These are phyloP conservation scores for Pterulicium gracile DNA, from an alignment of 1,284 basidiomycete species.

Conservation along the genomic window DNA sequence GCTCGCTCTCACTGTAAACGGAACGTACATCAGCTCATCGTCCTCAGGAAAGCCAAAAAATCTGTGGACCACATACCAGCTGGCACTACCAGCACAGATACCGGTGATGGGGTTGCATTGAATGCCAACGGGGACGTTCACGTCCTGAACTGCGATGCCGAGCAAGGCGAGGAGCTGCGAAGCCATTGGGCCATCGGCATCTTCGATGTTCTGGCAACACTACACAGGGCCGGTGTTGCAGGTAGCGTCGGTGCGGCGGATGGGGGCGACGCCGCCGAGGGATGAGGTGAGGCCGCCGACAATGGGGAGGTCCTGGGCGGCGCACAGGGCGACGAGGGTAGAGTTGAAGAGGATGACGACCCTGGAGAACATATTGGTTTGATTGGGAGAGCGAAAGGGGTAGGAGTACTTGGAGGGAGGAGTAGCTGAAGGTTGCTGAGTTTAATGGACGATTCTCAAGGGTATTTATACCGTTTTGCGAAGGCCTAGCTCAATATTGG, in stretches of 20 bases:
- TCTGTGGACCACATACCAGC: constrained; percentile 2
- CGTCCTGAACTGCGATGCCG: neutral
- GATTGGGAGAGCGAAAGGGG: too few relatives aligned
- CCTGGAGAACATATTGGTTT: constrained; percentile 11
- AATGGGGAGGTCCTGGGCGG: too few relatives aligned
- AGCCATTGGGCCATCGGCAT: neutral
- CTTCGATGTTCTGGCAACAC: constrained; percentile 10
- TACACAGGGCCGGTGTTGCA: constrained; percentile 12
- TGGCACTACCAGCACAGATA: neutral
- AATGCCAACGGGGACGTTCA: constrained; percentile 2
- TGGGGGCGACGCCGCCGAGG: too few relatives aligned
- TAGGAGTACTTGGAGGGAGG: too few relatives aligned
- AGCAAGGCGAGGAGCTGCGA: neutral
- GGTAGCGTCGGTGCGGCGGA: constrained; percentile 1
- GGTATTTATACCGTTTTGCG: too few relatives aligned
- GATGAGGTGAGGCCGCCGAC: too few relatives aligned
- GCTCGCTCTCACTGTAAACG: neutral
- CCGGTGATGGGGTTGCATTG: neutral
- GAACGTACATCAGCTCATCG: neutral
- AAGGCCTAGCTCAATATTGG: too few relatives aligned
- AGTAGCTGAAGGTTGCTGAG: too few relatives aligned
- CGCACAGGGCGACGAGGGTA: constrained; percentile 13
- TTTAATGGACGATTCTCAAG: too few relatives aligned
- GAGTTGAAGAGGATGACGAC: constrained; percentile 9
- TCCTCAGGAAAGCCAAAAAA: neutral